Base-by-base conservation (phyloP, 768 basidiomycete species). In the Mrakia blollopis region DNA sequence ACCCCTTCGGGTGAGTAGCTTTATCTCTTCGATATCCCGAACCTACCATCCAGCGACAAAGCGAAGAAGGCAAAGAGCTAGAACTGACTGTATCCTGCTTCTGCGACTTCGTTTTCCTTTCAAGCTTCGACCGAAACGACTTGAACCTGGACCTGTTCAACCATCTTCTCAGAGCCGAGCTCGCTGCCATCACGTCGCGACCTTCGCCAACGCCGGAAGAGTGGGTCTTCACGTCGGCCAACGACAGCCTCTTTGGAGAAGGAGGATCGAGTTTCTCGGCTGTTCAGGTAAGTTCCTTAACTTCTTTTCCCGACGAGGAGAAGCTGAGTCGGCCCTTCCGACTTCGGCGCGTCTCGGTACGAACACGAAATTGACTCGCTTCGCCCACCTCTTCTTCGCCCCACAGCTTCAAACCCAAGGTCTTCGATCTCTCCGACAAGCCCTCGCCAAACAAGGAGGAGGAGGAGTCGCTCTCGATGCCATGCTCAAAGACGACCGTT, bases 71-170 rank as follows among this genome's bases (percentile, higher is more conserved):
- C n/a, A n/a, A n/a, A n/a, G n/a, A n/a, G n/a, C n/a, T n/a, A n/a
- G n/a, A n/a, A n/a, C n/a, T n/a, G n/a, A n/a, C n/a, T n/a, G n/a
- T n/a, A n/a, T n/a, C n/a, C n/a, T n/a, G n/a, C 62, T 37, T 37
- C 62, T 18, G 3, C 37, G 30, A 2, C 8, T 32, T 10, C 35
- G 6, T 21, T 18, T 13, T 63, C 30, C 32, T 21, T 5, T 32
- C 3, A 32, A 63, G 62, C n/a, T 82, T 82, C 78, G 83, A 83
- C 76, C 74, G 44, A 41, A 83, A 83, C 70, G 81, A 83, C 68
- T 80, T 82, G 21, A 82, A 83, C 78, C 79, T 83, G 28, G 82
- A 83, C 73, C 81, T 80, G 69, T 84, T 84, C 80, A 73, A 82
- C 32, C 73, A 81, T 69, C 82, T 84, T 73, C 83, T 84, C 80